Percentiles rank a stretch among this genome's conserved stretches.
phyloP scores from a whole-genome alignment of 352 stramenopile genomes.

The Phytophthora pini region DNA sequence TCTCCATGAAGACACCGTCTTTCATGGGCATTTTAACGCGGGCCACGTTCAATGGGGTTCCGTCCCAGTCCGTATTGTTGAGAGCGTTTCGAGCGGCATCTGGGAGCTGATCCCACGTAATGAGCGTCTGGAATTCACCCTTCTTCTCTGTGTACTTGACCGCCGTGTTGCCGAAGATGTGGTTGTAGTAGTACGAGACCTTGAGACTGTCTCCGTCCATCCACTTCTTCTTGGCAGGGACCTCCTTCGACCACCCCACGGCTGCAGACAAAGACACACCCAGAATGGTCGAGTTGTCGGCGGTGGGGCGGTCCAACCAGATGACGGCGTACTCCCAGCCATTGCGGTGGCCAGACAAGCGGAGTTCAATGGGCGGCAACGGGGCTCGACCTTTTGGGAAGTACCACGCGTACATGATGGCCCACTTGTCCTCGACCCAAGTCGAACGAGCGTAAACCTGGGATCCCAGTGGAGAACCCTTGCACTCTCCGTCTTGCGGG shows the following conservation, averaged over 20 bases:
- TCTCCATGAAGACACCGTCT: slow-evolving; percentile 36
- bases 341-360: slow-evolving; percentile 39
- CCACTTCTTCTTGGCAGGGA: slow-evolving; percentile 18
- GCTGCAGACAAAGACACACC: slow-evolving; percentile 22
- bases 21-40: slow-evolving; percentile 39
- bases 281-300: slow-evolving; percentile 26
- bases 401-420: slow-evolving; percentile 42
- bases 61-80: slow-evolving; percentile 33
- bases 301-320: slow-evolving; percentile 37
- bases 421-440: slow-evolving; percentile 16
- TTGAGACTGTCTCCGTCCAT: slow-evolving; percentile 30
- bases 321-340: slow-evolving; percentile 52
- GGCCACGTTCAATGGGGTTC: slow-evolving; percentile 18
- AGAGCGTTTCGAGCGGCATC: slow-evolving; percentile 23
- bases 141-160: slow-evolving; percentile 26
- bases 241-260: slow-evolving; percentile 31
- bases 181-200: slow-evolving; percentile 39
- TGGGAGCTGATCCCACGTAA: slow-evolving; percentile 36
- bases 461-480: slow-evolving; percentile 16
- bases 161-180: slow-evolving; percentile 22
- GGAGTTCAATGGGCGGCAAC: not conserved
- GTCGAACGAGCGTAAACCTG: slow-evolving; percentile 34
- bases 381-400: slow-evolving; percentile 43
- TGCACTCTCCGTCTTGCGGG: slow-evolving; percentile 17
- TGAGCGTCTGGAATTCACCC: slow-evolving; percentile 21